Conservation (phyloP, 1,284 basidiomycete genomes). For the Xerocomus nothofagi region DNA sequence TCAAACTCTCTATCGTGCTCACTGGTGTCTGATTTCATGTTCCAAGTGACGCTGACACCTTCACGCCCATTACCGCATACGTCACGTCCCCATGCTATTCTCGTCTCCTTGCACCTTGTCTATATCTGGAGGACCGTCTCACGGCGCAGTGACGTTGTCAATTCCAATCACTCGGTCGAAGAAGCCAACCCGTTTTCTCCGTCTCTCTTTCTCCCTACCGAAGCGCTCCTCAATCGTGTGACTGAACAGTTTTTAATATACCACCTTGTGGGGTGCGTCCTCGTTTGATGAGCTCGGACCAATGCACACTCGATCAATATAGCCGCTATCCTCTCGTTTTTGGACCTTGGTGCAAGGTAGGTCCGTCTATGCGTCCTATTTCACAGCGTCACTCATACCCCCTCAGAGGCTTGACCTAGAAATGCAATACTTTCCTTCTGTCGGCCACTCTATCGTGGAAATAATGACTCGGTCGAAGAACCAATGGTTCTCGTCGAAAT, state of each 20-base stretch:
- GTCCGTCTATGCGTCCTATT: conserved; percentile 15
- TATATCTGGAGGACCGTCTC: conserved; percentile 48
- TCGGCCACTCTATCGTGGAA: conserved; percentile 50
- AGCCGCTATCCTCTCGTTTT: conserved; percentile 77
- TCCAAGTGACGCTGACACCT: conserved; percentile 47
- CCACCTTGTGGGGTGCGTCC: conserved; percentile 58
- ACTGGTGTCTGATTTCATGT: conserved; percentile 11
- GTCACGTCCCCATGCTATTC: conserved; percentile 38
- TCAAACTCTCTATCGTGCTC: neutral
- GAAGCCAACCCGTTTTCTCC: conserved; percentile 46
- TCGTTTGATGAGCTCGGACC: conserved; percentile 8
- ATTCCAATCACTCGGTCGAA: conserved; percentile 8
- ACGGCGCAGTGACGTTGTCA: conserved; percentile 7
- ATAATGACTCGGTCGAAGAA: conserved; percentile 56
- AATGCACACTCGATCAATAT: conserved; percentile 17
- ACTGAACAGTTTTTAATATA: conserved; percentile 53
- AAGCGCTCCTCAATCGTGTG: conserved; percentile 51
- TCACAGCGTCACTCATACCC: neutral
- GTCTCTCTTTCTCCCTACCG: conserved; percentile 50
- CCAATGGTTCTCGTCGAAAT: conserved; percentile 44
- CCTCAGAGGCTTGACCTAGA: conserved; percentile 62
- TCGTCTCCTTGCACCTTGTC: conserved; percentile 52
- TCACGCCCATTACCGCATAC: conserved; percentile 40
- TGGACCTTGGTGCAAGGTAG: conserved; percentile 61
- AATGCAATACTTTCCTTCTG: conserved; percentile 45